Evolutionary conservation across 345 rosid genomes (phyloP).

Genomic region (Tarenaya hassleriana): DNA sequence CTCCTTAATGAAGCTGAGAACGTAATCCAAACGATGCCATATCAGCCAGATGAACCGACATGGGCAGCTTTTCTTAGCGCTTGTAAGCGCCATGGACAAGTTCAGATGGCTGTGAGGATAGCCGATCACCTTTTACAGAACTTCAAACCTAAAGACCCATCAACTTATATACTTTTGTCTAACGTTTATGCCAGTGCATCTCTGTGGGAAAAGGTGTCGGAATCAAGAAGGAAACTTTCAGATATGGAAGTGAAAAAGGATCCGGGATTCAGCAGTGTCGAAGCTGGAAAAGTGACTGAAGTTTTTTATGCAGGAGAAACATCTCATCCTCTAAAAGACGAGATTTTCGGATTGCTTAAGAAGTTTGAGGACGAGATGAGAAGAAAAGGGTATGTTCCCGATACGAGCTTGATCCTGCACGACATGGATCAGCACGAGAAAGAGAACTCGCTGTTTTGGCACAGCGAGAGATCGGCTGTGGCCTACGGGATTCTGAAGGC

Average conservation of each 20-base stretch:
- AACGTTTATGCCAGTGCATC: slow-evolving; percentile 52
- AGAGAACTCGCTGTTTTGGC: slow-evolving; percentile 67
- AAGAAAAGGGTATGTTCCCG: slow-evolving; percentile 61
- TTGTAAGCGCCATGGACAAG: slow-evolving; percentile 51
- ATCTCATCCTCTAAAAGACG: slow-evolving; percentile 45
- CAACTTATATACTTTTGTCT: slow-evolving; percentile 60
- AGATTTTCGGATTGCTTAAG: slow-evolving; percentile 41
- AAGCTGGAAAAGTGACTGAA: slow-evolving; percentile 44
- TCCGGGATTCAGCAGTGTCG: slow-evolving; percentile 61
- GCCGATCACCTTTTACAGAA: slow-evolving; percentile 43
- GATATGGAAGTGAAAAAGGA: slow-evolving; percentile 44
- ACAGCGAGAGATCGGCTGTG: slow-evolving; percentile 66
- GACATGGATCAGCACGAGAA: slow-evolving; percentile 67
- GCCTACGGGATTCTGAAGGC: slow-evolving; percentile 63
- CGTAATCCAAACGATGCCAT: slow-evolving; percentile 53
- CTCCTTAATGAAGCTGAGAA: slow-evolving; percentile 60
- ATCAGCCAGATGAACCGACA: slow-evolving; percentile 68
- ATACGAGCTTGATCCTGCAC: slow-evolving; percentile 50
- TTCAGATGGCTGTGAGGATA: slow-evolving; percentile 40
- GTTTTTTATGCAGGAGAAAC: slow-evolving; percentile 66
- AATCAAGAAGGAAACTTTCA: slow-evolving; percentile 50
- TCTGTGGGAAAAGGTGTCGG: slow-evolving; percentile 51
- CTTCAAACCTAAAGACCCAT: slow-evolving; percentile 53
- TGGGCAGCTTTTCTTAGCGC: slow-evolving; percentile 85
- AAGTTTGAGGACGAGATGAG: slow-evolving; percentile 53